Conservation (phyloP, 805 yeast species). For the Clavispora phyllophila region DNA sequence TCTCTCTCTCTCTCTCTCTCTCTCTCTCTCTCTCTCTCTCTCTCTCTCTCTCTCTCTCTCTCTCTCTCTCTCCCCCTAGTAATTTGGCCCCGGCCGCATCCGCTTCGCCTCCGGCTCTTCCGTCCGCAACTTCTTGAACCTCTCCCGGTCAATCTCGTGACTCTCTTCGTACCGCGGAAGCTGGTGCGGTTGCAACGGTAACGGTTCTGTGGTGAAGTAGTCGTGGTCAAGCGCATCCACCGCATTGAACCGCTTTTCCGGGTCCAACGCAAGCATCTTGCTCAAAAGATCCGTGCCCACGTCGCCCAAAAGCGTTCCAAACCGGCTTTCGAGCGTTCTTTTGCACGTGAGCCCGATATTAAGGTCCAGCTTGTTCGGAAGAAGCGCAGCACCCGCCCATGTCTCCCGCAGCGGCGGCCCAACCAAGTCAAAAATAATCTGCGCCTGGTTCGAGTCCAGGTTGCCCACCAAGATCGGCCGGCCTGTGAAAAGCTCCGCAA, state of each 20-base stretch:
- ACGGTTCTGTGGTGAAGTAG: constrained; percentile 65
- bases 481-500: constrained; percentile 81
- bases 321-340: constrained; percentile 47
- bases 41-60: too few species aligned
- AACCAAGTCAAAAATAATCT: constrained; percentile 68
- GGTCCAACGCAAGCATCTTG: constrained; percentile 65
- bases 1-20: too few species aligned
- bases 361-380: constrained; percentile 52
- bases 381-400: constrained; percentile 57
- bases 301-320: constrained; percentile 36
- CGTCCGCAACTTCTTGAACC: constrained; percentile 41
- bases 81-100: neutral
- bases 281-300: constrained; percentile 53
- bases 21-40: too few species aligned
- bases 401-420: constrained; percentile 67
- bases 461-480: constrained; percentile 83
- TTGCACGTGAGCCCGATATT: constrained; percentile 41
- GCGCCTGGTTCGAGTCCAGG: constrained; percentile 85
- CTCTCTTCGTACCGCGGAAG: constrained; percentile 76
- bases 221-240: constrained; percentile 65
- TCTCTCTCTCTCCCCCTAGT: too few species aligned
- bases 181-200: constrained; percentile 49
- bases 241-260: constrained; percentile 71
- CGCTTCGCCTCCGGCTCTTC: constrained; percentile 1
- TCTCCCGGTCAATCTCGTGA: constrained; percentile 78